A percentile compares a stretch with the other conserved stretches of the same genome.
Evolutionary conservation across 2,329 filamentous ascomycete species (phyloP).

Genomic region (Colletotrichum sp.): DNA sequence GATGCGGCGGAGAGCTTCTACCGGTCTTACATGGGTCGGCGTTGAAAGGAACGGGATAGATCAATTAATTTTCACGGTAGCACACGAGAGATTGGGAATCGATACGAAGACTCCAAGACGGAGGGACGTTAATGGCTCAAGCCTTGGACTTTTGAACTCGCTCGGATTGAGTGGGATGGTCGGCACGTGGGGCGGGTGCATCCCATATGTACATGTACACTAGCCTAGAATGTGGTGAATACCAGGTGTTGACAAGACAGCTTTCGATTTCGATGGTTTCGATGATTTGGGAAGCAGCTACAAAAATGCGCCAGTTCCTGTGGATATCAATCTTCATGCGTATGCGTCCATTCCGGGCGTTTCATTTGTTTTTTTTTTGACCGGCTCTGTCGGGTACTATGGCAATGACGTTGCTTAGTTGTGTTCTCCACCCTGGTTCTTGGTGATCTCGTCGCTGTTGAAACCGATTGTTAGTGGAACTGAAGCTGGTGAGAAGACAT

Average conservation of each 20-base stretch:
- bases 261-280: slow-evolving; percentile 14
- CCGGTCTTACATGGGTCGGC: slow-evolving; percentile 81
- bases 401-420: slow-evolving; percentile 47
- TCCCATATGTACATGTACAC: slow-evolving; percentile 42
- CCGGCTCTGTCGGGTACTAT: neutral
- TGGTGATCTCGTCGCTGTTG: slow-evolving; percentile 77
- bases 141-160: neutral
- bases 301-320: neutral
- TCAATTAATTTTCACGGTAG: slow-evolving; percentile 23
- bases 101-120: neutral
- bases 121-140: neutral
- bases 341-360: neutral
- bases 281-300: neutral
- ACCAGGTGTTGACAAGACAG: slow-evolving; percentile 2
- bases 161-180: slow-evolving; percentile 19
- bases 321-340: slow-evolving; percentile 4
- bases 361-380: neutral
- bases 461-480: neutral
- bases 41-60: slow-evolving; percentile 45
- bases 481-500: neutral
- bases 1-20: slow-evolving; percentile 90
- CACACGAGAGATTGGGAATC: slow-evolving; percentile 22
- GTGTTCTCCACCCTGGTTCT: slow-evolving; percentile 71
- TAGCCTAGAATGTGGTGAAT: slow-evolving; percentile 32
- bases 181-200: neutral